Evolutionary conservation across 352 stramenopile species (phyloP), one percentile per base, ranked within the genome.

Genomic region (Pythium volutum): DNA sequence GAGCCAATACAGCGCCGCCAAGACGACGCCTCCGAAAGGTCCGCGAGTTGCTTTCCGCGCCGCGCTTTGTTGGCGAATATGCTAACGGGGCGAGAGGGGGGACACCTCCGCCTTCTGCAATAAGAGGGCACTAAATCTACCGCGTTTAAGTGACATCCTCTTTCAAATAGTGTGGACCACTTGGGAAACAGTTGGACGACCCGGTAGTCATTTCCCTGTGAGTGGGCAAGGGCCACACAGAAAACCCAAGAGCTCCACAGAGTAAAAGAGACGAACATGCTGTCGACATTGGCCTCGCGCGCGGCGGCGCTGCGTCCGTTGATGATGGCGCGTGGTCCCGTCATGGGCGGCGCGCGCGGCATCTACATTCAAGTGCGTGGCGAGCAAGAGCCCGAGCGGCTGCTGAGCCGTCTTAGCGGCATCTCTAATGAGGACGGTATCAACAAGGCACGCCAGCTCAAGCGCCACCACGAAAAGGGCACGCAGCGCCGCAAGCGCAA

Each of bases 401-500:
- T 87, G 25, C 67, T 66, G 38, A 83, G 75, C 56, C 75, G 79
- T 45, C 73, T 91, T 65, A 77, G 89, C 63, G 76, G 70, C 66
- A 80, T 89, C 60, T 74, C 89, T 76, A 81, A 84, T 55, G 76
- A 86, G 52, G 84, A 93, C 70, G 84, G 84, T 41, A 79, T 86
- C 61, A 74, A 90, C 59, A 90, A 89, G 69, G 77, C 76, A 62
- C 74, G 90, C 45, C 60, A 66, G 66, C 81, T 81, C 67, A 88
- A 88, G 69, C 69, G 77, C 41, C 83, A 85, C 66, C 84, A 94
- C 66, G 84, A 94, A 64, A 94, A 94, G 66, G 87, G 89, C 56
- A 91, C 79, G 76, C 76, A 88, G 73, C 77, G 80, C 63, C 82
- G 82, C 71, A 91, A 89, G 52, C 84, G 84, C 65, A 91, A 92